Evolutionary conservation across 441 rosid genomes (phyloP).

Genomic region (Hura crepitans): DNA sequence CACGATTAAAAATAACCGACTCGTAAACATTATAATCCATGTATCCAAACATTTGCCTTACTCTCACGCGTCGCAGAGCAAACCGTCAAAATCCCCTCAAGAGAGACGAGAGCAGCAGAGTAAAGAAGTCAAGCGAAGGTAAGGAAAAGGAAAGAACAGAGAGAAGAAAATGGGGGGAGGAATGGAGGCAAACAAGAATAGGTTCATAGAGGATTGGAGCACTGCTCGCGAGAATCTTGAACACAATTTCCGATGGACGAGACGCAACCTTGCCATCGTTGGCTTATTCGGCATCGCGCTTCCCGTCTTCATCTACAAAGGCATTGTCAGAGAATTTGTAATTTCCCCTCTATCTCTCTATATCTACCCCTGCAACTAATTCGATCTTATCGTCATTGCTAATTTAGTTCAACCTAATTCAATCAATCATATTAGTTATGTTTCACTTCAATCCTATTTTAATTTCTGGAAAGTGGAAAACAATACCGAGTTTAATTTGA

Average conservation of each 20-base stretch:
- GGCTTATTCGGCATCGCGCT: slow-evolving; percentile 82
- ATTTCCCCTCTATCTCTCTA: slow-evolving; percentile 14
- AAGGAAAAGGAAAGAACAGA: slow-evolving; percentile 12
- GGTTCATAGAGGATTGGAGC: slow-evolving; percentile 83
- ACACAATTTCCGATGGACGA: slow-evolving; percentile 82
- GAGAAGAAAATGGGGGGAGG: slow-evolving; percentile 70
- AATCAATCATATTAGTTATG: not conserved
- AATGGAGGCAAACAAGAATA: slow-evolving; percentile 83
- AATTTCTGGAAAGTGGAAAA: no score
- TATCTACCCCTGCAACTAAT: not conserved
- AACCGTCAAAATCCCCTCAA: not conserved
- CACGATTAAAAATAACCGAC: not conserved
- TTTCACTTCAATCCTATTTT: not conserved
- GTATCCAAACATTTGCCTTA: not conserved
- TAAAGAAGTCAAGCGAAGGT: no score
- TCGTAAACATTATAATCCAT: not conserved
- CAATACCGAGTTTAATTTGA: not conserved
- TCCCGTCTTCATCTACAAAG: slow-evolving; percentile 71
- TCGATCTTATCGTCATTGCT: not conserved
- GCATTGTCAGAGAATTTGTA: slow-evolving; percentile 87
- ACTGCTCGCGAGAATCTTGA: slow-evolving; percentile 76
- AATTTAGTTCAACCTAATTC: slow-evolving; percentile 8
- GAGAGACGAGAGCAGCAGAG: not conserved
- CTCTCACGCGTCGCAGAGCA: not conserved
- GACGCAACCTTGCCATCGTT: slow-evolving; percentile 74